Base-by-base conservation (phyloP, 352 stramenopile species). In the Phytophthora hibernalis region DNA sequence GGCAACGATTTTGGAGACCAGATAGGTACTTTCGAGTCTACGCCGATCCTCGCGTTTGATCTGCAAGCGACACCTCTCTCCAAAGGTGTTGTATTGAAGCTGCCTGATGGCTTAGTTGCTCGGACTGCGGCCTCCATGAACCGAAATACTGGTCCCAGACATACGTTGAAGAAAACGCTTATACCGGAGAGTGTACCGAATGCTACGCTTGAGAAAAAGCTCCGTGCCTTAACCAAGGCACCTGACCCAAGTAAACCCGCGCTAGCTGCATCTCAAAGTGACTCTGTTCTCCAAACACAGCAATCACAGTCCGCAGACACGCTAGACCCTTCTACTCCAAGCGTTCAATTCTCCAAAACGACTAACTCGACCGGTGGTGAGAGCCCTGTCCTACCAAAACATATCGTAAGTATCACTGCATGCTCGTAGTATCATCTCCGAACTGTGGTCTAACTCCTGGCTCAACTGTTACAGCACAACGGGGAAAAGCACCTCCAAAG, bases 81-180 rank as follows among this genome's bases (percentile, higher is more conserved):
- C 2, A 85, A 85, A 52, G 79, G 82, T 7, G 82, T 90, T 33
- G 70, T 65, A 6, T 21, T 88, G 5, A 78, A 77, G 44, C 47
- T 61, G 1, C 44, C 35, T 2, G 55, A 55, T 35, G 22, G 48
- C 20, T 13, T 53, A 56, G 40, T 21, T 3, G 2, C 20, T 28
- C 37, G 43, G 11, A 9, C 26, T 15, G 20, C 16, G 35, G n/a
- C 24, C 7, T 45, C 22, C 42, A 47, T 61, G 12, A 51, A 12
- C 12, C 16, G 22, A 2, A 58, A 59, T 56, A 12, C n/a, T 10
- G 22, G 28, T 37, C 44, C 33, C 1, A 58, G 26, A 15, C 67
- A 63, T 16, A 5, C 22, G 9, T 28, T 30, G 12, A 58, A 38
- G 18, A 54, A 57, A 18, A 11, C 31, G 1, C 8, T 21, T 15